Conservation (phyloP, 176 grass and related monocot species). For the Aegilops bicornis region DNA sequence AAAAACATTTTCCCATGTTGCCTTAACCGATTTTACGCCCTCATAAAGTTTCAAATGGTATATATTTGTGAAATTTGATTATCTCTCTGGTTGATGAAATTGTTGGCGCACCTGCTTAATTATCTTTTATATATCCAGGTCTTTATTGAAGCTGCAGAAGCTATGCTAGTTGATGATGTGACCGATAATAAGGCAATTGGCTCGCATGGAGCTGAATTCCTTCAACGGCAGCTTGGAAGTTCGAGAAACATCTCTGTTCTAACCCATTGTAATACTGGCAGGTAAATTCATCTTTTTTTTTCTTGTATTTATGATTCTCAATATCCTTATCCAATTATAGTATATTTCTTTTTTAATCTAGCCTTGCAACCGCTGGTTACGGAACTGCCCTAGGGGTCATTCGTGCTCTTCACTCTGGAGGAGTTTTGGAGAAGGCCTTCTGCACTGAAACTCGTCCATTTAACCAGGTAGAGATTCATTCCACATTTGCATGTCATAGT, state of each 20-base stretch:
- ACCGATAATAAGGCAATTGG: slow-evolving; percentile 94
- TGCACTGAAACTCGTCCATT: slow-evolving; percentile 98
- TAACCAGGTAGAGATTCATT: slow-evolving; percentile 65
- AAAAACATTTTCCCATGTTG: not conserved
- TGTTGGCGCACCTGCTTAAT: not conserved
- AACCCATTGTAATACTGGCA: slow-evolving; percentile 97
- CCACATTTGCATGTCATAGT: not conserved
- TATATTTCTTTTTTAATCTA: slow-evolving; percentile 24
- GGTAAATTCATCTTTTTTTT: slow-evolving; percentile 32
- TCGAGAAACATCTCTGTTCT: slow-evolving; percentile 60
- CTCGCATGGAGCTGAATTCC: slow-evolving; percentile 70
- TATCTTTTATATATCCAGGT: slow-evolving; percentile 43
- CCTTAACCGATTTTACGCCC: not conserved
- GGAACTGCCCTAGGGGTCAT: slow-evolving; percentile 92
- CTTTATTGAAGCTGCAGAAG: slow-evolving; percentile 79
- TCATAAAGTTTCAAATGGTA: not conserved
- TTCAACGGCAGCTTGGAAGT: slow-evolving; percentile 45
- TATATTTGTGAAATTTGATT: not conserved
- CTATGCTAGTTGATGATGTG: slow-evolving; percentile 92
- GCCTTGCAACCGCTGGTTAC: slow-evolving; percentile 97
- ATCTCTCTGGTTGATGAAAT: not conserved
- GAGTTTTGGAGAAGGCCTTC: slow-evolving; percentile 71
- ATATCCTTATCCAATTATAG: not conserved
- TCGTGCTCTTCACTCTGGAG: slow-evolving; percentile 71
- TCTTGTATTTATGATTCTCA: not conserved